These are phyloP conservation scores for Anisogramma anomala DNA, from an alignment of 2,329 filamentous ascomycete species.

Conservation along the genomic window DNA sequence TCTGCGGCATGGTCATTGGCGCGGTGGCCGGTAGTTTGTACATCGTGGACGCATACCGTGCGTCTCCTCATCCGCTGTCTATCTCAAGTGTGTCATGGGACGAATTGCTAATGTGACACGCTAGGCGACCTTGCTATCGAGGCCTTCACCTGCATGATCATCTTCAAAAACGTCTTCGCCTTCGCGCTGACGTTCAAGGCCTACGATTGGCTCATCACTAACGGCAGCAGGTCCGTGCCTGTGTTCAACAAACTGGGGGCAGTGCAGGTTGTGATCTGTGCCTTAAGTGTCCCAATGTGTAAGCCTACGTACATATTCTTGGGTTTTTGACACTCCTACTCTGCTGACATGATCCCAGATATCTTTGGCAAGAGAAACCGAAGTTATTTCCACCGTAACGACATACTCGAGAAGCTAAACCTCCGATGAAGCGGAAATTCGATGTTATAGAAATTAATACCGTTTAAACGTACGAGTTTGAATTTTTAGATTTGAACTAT, in stretches of 20 bases:
- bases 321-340: accelerated
- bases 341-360: conserved; percentile 35
- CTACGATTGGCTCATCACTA: conserved; percentile 66
- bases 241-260: conserved; percentile 60
- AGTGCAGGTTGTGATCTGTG: conserved; percentile 67
- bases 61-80: conserved; percentile 23
- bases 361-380: conserved; percentile 68
- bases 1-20: conserved; percentile 84
- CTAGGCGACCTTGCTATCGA: conserved; percentile 70
- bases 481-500: too few relatives aligned
- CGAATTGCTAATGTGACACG: conserved; percentile 20
- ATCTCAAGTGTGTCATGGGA: neutral
- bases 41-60: conserved; percentile 84
- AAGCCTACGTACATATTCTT: conserved; percentile 32
- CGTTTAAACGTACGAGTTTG: too few relatives aligned
- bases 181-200: conserved; percentile 76
- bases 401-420: conserved; percentile 46
- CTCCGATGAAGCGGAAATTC: conserved; percentile 21
- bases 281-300: conserved; percentile 67
- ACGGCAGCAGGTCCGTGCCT: conserved; percentile 42
- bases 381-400: conserved; percentile 63
- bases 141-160: conserved; percentile 76
- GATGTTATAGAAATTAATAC: too few relatives aligned
- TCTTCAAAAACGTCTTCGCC: conserved; percentile 92
- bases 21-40: conserved; percentile 79